Evolutionary conservation across 139 green algal species (phyloP).

Genomic region (Auxenochlorella protothecoides): DNA sequence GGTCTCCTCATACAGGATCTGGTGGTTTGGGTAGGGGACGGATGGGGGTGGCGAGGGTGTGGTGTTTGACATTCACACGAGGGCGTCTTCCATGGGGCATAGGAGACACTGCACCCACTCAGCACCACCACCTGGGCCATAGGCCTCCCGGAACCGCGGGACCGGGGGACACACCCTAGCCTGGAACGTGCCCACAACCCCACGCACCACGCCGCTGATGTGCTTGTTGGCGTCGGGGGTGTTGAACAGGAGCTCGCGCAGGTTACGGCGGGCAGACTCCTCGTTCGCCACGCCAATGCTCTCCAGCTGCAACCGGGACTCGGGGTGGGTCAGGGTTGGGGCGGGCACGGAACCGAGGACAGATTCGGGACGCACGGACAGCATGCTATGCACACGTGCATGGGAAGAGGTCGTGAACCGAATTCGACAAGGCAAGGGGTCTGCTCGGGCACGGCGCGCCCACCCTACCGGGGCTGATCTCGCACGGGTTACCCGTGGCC

Average conservation of each 20-base stretch:
- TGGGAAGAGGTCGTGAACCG: no score
- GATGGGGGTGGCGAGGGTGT: not conserved
- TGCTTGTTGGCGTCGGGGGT: constrained; percentile 46
- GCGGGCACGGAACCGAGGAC: no score
- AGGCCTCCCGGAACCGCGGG: not conserved
- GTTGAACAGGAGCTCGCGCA: constrained; percentile 51
- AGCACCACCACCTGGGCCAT: not conserved
- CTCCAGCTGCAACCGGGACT: constrained; percentile 16
- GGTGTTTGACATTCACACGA: not conserved
- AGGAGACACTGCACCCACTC: not conserved
- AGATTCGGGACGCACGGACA: no score
- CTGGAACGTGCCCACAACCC: not conserved
- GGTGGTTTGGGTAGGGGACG: constrained; percentile 6
- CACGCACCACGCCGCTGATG: constrained; percentile 43
- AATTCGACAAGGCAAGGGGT: no score
- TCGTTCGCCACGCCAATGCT: constrained; percentile 44
- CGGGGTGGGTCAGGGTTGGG: no score
- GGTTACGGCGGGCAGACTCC: constrained; percentile 32
- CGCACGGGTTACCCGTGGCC: no score
- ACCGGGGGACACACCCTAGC: not conserved
- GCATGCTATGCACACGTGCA: no score
- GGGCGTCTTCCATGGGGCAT: not conserved
- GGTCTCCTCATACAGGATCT: constrained; percentile 95
- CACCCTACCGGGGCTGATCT: no score
- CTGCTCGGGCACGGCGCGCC: no score